Percentiles rank a stretch among this genome's conserved stretches.
phyloP scores from a whole-genome alignment of 495 filamentous ascomycete genomes.

The Hypomontagnella submonticulosa region DNA sequence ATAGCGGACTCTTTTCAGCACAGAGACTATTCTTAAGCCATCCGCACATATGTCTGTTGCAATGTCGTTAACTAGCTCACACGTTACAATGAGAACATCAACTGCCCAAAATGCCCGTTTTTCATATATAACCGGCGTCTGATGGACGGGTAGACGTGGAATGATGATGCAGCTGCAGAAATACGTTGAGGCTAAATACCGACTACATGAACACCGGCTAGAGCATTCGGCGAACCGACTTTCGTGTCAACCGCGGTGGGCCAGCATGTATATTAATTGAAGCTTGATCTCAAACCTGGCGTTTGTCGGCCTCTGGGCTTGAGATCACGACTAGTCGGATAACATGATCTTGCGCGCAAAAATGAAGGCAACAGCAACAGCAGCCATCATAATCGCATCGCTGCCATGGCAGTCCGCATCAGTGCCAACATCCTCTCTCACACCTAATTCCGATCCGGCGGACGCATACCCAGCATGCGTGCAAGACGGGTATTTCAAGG shows the following conservation, averaged over 20 bases:
- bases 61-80: too few relatives aligned
- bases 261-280: background rate
- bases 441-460: background rate
- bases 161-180: background rate
- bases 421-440: too few relatives aligned
- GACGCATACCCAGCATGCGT: constrained; percentile 10
- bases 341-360: background rate
- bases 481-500: constrained; percentile 9
- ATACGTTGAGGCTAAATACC: constrained; percentile 15
- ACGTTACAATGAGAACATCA: too few relatives aligned
- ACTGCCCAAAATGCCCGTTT: too few relatives aligned
- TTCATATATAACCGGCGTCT: constrained; percentile 6
- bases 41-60: too few relatives aligned
- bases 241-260: background rate
- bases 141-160: background rate
- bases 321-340: too few relatives aligned
- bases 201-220: constrained; percentile 2
- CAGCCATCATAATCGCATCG: constrained; percentile 7
- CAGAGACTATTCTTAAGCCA: too few relatives aligned
- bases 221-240: background rate
- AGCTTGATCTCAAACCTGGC: too few relatives aligned
- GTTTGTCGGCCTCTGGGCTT: too few relatives aligned
- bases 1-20: too few relatives aligned
- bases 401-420: constrained; percentile 7
- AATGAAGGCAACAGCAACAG: constrained; percentile 1